Conservation (phyloP, 768 basidiomycete species). For the Leccinum uliginosum region DNA sequence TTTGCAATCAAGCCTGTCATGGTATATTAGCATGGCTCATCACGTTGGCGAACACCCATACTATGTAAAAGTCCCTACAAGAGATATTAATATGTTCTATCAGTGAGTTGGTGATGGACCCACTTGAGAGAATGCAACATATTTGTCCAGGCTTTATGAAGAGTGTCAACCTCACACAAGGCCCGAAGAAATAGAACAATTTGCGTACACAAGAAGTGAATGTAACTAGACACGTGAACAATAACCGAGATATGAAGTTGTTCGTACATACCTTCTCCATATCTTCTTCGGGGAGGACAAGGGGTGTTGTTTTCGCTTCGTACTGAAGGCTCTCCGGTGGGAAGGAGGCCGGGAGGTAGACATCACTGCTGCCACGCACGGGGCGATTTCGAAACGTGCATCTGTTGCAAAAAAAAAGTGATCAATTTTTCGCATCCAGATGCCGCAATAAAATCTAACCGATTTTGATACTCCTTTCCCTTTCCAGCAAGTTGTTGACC, state of each 20-base stretch:
- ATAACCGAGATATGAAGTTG: neutral
- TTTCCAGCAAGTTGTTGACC: conserved; percentile 38
- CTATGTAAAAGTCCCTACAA: conserved; percentile 21
- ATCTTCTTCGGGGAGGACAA: conserved; percentile 41
- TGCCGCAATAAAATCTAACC: conserved; percentile 31
- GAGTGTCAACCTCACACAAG: conserved; percentile 35
- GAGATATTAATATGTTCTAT: conserved; percentile 28
- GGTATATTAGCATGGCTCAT: neutral
- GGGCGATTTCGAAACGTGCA: conserved; percentile 42
- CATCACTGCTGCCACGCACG: conserved; percentile 33
- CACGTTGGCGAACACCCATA: conserved; percentile 1
- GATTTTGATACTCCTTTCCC: conserved; percentile 49
- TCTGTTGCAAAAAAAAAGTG: conserved; percentile 23
- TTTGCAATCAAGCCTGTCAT: conserved; percentile 22
- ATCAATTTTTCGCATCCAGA: neutral
- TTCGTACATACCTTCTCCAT: conserved; percentile 39
- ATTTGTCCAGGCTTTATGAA: conserved; percentile 34
- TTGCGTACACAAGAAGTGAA: conserved; percentile 52
- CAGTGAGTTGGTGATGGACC: conserved; percentile 19
- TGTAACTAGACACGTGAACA: conserved; percentile 40
- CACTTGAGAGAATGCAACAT: conserved; percentile 28
- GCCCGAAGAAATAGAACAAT: neutral
- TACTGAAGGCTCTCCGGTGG: conserved; percentile 32
- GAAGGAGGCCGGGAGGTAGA: conserved; percentile 52
- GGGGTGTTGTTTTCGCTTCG: conserved; percentile 16